Conservation (phyloP, 208 protist genomes). For the Phytomonas sp. region DNA sequence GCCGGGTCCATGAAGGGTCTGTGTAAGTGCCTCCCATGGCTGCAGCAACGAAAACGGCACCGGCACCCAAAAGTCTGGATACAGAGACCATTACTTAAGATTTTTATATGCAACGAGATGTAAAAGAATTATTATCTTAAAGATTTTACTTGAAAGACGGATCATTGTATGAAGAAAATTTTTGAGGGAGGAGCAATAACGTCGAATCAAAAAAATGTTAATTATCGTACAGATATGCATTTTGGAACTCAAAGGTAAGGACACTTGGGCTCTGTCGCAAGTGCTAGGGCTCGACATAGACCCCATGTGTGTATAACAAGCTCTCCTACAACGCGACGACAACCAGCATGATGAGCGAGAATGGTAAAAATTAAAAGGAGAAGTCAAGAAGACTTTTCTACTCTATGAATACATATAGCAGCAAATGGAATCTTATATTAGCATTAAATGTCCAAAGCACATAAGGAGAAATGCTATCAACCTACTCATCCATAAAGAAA, state of each 20-base stretch:
- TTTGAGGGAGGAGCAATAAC: neutral
- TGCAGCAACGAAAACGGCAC: slow-evolving; percentile 39
- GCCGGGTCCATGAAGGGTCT: slow-evolving; percentile 71
- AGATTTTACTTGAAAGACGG: neutral
- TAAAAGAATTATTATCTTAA: neutral
- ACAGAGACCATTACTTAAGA: neutral
- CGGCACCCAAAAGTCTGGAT: slow-evolving; percentile 14
- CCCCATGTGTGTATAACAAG: neutral
- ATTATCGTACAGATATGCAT: neutral
- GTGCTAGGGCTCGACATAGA: neutral
- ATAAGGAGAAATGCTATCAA: neutral
- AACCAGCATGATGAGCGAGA: neutral
- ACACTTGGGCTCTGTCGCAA: neutral
- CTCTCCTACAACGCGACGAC: neutral
- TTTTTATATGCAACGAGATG: slow-evolving; percentile 9
- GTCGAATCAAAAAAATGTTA: neutral
- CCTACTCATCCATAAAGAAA: neutral
- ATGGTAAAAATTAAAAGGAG: neutral
- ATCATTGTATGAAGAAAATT: neutral
- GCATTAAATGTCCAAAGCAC: slow-evolving; percentile 5
- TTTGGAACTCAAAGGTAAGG: neutral
- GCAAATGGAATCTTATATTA: neutral
- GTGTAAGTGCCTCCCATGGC: slow-evolving; percentile 61
- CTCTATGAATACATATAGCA: neutral
- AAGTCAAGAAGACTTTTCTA: neutral